These are phyloP conservation scores for Vitis labrusca DNA, from an alignment of 164 flowering plant genomes.

Conservation along the genomic window DNA sequence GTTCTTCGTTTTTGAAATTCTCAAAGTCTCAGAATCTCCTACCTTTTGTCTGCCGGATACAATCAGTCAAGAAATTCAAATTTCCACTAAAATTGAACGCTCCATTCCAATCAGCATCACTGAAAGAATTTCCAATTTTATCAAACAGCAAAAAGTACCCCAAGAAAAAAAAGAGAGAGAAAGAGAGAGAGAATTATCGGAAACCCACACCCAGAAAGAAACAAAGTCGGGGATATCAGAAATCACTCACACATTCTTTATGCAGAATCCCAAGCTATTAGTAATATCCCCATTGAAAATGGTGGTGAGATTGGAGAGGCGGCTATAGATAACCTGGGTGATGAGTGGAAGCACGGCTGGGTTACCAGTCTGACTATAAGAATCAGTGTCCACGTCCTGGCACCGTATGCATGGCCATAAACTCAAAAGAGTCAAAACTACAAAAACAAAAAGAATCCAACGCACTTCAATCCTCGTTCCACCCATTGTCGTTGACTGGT, in stretches of 20 bases:
- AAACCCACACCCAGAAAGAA: constrained; percentile 1
- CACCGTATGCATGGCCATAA: constrained; percentile 12
- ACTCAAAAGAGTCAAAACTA: constrained; percentile 11
- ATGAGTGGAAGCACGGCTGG: constrained; percentile 34
- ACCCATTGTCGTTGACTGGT: constrained; percentile 25
- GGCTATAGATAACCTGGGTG: constrained; percentile 35
- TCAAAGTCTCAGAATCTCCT: not conserved
- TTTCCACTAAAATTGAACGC: constrained; percentile 67
- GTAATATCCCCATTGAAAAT: constrained; percentile 33
- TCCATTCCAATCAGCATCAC: constrained; percentile 70
- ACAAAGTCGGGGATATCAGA: not conserved
- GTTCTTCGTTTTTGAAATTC: not conserved
- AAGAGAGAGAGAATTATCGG: not conserved
- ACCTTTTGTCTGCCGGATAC: constrained; percentile 61
- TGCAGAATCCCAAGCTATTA: constrained; percentile 48
- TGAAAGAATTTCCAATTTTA: constrained; percentile 13
- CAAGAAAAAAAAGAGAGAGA: not conserved
- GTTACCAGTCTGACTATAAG: constrained; percentile 28
- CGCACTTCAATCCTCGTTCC: constrained; percentile 9
- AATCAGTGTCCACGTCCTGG: constrained; percentile 32
- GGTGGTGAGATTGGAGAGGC: constrained; percentile 43
- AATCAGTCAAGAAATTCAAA: constrained; percentile 46
- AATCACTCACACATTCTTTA: constrained; percentile 54
- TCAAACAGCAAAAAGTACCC: not conserved
- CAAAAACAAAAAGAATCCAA: constrained; percentile 12